phyloP scores from a whole-genome alignment of 495 filamentous ascomycete species.

The Penicillium fimorum region DNA sequence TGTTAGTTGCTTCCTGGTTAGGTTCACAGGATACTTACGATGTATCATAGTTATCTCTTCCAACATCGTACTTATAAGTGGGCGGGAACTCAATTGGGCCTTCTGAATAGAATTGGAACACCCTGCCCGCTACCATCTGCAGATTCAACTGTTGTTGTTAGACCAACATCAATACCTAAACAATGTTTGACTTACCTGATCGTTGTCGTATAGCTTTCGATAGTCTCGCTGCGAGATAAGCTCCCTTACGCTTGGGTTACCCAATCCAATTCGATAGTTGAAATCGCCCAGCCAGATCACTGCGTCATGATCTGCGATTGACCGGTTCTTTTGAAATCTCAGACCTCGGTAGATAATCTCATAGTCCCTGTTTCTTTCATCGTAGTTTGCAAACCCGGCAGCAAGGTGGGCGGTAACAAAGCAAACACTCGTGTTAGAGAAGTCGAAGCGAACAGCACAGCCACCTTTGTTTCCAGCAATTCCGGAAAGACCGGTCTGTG shows the following conservation, averaged over 20 bases:
- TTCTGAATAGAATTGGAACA: constrained; percentile 90
- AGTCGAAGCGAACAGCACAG: constrained; percentile 94
- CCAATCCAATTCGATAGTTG: constrained; percentile 93
- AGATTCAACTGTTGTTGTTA: constrained; percentile 67
- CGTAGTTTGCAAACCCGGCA: constrained; percentile 95
- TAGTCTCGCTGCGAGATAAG: constrained; percentile 68
- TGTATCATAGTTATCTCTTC: constrained; percentile 83
- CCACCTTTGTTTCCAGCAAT: constrained; percentile 98
- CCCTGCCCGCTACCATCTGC: constrained; percentile 89
- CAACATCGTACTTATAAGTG: constrained; percentile 94
- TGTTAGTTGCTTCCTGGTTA: not conserved
- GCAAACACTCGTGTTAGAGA: constrained; percentile 87
- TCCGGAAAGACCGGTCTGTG: constrained; percentile 85
- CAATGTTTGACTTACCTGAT: constrained; percentile 60
- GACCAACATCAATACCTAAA: not conserved
- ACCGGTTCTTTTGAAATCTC: constrained; percentile 83
- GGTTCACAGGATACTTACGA: constrained; percentile 57
- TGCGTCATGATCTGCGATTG: constrained; percentile 88
- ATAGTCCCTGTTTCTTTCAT: constrained; percentile 92
- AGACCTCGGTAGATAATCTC: constrained; percentile 83
- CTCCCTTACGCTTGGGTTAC: constrained; percentile 73
- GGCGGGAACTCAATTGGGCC: constrained; percentile 79
- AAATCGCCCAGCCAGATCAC: constrained; percentile 99
- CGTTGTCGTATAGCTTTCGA: constrained; percentile 82
- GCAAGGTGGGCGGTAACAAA: constrained; percentile 97